Evolutionary conservation across 2,329 filamentous ascomycete genomes (phyloP), one percentile per base, ranked within the genome.

Genomic region (Emergomyces orientalis): DNA sequence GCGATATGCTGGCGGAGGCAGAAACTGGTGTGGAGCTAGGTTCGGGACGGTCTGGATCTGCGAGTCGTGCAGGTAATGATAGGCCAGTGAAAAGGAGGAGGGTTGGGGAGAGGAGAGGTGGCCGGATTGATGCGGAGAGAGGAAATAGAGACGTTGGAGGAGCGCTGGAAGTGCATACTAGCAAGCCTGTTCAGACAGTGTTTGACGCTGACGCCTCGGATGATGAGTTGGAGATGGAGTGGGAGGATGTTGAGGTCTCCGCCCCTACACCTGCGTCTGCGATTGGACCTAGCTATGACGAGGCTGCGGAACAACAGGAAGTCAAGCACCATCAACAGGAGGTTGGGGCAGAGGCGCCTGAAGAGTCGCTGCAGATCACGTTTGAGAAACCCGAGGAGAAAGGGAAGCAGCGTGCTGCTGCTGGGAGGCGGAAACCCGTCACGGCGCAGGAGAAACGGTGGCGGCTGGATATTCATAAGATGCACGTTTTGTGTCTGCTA

Each of bases 401-500:
- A 41, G 67, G 54, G 13, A 67, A 63, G 43, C 73, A 70, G 58
- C 70, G 67, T 51, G 56, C 64, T 58, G 27, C 66, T 13, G 65
- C 71, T 34, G n/a, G 27, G 57, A 77, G 79, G 66, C 77, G 82
- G 60, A 84, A 81, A 65, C 80, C 82, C 25, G 76, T 82, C 19
- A 83, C 83, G 1, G 78, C 78, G 7, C 78, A 79, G 0, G 86
- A 88, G 65, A 86, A 81, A 65, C 82, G 80, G 56, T 71, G 81
- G 37, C 85, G 92, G 25, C 73, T 94, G 37, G 83, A 90, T 60
- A 81, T 91, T n/a, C 94, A 99, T 74, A 96, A 93, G 74, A 80
- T 86, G 65, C 92, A 99, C 75, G 67, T 97, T 0, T 77, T 97
- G 17, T 96, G 90, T 72, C 80, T 99, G 1, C 76, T 99, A 19